phyloP scores from a whole-genome alignment of 2,329 filamentous ascomycete species.

The Intubia oerlemansii region DNA sequence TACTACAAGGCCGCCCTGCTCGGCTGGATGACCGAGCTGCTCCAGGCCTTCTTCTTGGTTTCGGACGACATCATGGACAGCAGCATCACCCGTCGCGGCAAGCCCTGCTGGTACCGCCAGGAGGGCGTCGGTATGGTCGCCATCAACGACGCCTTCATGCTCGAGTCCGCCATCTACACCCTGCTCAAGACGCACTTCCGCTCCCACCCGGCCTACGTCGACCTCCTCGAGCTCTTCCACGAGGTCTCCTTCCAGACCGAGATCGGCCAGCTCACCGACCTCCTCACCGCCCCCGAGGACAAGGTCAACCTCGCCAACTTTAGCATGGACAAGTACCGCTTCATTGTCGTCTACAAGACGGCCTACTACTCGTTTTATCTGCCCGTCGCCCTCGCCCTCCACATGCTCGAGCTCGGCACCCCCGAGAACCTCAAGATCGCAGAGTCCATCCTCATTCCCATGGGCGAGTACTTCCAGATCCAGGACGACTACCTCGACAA shows the following conservation, averaged over 20 bases:
- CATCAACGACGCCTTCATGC: constrained; percentile 96
- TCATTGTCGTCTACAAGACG: constrained; percentile 99
- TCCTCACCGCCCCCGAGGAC: constrained; percentile 91
- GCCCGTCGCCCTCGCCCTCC: constrained; percentile 74
- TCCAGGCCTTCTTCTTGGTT: constrained; percentile 97
- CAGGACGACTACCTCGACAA: constrained; percentile 99
- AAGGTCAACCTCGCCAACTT: constrained; percentile 87
- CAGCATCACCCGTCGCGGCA: constrained; percentile 82
- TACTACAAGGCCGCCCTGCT: constrained; percentile 76
- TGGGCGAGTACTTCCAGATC: constrained; percentile 98
- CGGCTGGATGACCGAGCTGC: constrained; percentile 93
- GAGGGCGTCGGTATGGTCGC: constrained; percentile 82
- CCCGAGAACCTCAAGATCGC: constrained; percentile 75
- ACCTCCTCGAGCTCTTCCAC: constrained; percentile 90
- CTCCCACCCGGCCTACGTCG: constrained; percentile 66
- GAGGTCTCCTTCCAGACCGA: constrained; percentile 88
- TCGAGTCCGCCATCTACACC: constrained; percentile 76
- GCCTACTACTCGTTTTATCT: constrained; percentile 99
- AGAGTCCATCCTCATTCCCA: constrained; percentile 80
- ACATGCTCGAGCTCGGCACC: constrained; percentile 69
- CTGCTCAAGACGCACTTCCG: constrained; percentile 91
- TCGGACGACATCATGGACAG: constrained; percentile 97
- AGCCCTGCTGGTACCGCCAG: constrained; percentile 91
- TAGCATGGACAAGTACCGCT: constrained; percentile 82
- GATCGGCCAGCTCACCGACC: constrained; percentile 81